Base-by-base conservation (phyloP, 805 yeast genomes). In the Babjeviella inositovora region DNA sequence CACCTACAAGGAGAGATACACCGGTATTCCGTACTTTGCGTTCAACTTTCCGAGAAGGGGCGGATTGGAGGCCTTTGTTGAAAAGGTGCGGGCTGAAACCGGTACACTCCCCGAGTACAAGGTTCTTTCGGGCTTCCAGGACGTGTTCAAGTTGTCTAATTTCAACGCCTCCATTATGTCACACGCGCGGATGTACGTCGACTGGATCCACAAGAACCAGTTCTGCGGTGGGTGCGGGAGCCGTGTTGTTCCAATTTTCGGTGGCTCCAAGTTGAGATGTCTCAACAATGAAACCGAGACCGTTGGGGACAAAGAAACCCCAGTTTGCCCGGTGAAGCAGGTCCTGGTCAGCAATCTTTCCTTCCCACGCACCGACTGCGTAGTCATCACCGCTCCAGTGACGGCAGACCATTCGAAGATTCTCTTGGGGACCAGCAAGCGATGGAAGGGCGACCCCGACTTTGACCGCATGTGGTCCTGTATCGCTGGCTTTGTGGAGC, bases 401-500 rank as follows among this genome's bases (percentile, higher is more conserved):
- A 73, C 75, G 35, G 35, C 54, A 7, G 68, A 62, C 9, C 66
- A 70, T 14, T 49, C 66, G 24, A 68, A 70, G 41, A 53, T 81
- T 9, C 59, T 87, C 15, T 51, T 87, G 9, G 93, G 85, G 2
- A 61, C 79, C 25, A 67, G 70, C 29, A 69, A 61, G 33, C 54
- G 93, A 26, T 65, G 66, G 38, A 67, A 70, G 5, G 38, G 52
- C 27, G 44, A 45, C 21, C n/a, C n/a, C n/a, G n/a, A n/a, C n/a
- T n/a, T n/a, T n/a, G 24, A 29, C n/a, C 43, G 50, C 23, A 65
- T 81, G 71, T 87, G 74, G 47, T 63, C 87, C 10, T 75, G 93
- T 39, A 67, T 92, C 24, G 94, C 97, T 4, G 98, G 97, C 4
- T 90, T 90, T 46, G 71, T 87, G 68, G 98, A 87, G 45, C 94